Evolutionary conservation across 192 early-diverging fungal genomes (phyloP), one percentile per base, ranked within the genome.

Genomic region (Entophlyctis luteolus): DNA sequence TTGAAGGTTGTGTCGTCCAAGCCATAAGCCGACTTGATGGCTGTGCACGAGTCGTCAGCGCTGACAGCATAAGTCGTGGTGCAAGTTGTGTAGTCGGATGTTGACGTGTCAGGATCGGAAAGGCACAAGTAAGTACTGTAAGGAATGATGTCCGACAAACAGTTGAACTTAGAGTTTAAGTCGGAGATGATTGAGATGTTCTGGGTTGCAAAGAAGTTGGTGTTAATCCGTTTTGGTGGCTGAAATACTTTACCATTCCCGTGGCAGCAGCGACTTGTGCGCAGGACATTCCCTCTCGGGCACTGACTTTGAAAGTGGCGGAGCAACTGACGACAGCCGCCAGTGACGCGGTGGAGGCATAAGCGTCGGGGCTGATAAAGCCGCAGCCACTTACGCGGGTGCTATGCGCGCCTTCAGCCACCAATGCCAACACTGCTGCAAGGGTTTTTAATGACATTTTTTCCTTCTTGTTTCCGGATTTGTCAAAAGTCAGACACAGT

Each of bases 151-250:
- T n/a, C n/a, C 1, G 16, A 46, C n/a, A 31, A 50, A 34, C 62
- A 65, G 48, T 65, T 31, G 20, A 65, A 33, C 10, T 20, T 48
- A 5, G 47, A 18, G 48, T 65, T 65, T 18, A 65, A n/a, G n/a
- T n/a, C n/a, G n/a, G n/a, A n/a, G n/a, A n/a, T n/a, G n/a, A n/a
- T n/a, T n/a, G n/a, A n/a, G n/a, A n/a, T n/a, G n/a, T n/a, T n/a
- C n/a, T n/a, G n/a, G n/a, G n/a, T n/a, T n/a, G n/a, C n/a, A n/a
- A n/a, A n/a, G n/a, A n/a, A n/a, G n/a, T n/a, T n/a, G n/a, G n/a
- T n/a, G n/a, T n/a, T n/a, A n/a, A n/a, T n/a, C n/a, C n/a, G n/a
- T n/a, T n/a, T n/a, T n/a, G n/a, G n/a, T n/a, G n/a, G n/a, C n/a
- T n/a, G n/a, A 52, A 39, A 6, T 8, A 1, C 6, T 29, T 27